phyloP scores from a whole-genome alignment of 1,139 yeast species.

The Debaryomycetaceae sp. region DNA sequence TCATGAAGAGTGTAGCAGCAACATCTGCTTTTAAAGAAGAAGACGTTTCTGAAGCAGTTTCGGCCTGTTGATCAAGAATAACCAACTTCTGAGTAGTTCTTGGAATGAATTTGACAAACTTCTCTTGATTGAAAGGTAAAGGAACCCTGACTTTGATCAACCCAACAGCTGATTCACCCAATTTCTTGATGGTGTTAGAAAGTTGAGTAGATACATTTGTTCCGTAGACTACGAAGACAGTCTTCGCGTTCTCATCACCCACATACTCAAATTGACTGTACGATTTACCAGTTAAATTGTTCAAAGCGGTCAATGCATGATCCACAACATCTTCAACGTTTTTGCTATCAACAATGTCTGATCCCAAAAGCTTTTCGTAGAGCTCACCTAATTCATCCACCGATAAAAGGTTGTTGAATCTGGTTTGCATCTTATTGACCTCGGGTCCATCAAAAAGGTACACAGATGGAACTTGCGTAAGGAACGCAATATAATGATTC shows the following conservation, averaged over 20 bases:
- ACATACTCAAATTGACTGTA: constrained; percentile 69
- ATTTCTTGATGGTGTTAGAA: constrained; percentile 37
- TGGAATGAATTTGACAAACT: constrained; percentile 61
- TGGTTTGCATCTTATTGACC: constrained; percentile 55
- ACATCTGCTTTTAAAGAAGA: constrained; percentile 64
- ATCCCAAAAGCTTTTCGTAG: constrained; percentile 34
- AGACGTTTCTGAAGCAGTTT: constrained; percentile 27
- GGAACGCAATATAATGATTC: constrained; percentile 57
- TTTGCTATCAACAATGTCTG: constrained; percentile 20
- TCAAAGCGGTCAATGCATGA: constrained; percentile 47
- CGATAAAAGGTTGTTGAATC: constrained; percentile 44
- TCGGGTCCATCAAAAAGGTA: constrained; percentile 80
- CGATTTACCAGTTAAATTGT: constrained; percentile 53
- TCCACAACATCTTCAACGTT: constrained; percentile 37
- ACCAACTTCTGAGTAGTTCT: constrained; percentile 54
- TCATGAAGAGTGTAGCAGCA: constrained; percentile 64
- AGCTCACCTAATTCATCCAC: constrained; percentile 41
- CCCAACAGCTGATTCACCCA: constrained; percentile 46
- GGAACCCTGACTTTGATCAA: constrained; percentile 74
- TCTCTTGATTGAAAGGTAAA: constrained; percentile 64
- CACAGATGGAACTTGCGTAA: constrained; percentile 55
- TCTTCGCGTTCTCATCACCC: constrained; percentile 59
- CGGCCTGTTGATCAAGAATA: constrained; percentile 56
- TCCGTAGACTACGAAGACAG: constrained; percentile 77
- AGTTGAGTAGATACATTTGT: constrained; percentile 62